Evolutionary conservation across 2,329 filamentous ascomycete genomes (phyloP).

Genomic region (Chrysosphaeria jannelii): DNA sequence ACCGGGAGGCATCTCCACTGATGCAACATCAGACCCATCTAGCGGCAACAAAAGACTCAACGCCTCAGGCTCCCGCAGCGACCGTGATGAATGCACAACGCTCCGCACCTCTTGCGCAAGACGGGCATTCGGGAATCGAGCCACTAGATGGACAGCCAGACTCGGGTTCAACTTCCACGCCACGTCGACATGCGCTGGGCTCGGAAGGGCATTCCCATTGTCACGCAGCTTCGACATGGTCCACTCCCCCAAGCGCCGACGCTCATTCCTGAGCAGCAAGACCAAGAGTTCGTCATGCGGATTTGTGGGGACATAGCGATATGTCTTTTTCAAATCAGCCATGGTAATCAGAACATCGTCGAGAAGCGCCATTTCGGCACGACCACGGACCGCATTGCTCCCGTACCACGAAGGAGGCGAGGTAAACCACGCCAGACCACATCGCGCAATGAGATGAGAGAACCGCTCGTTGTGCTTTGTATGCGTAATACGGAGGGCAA

Average conservation of each 20-base stretch:
- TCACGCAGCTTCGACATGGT: slow-evolving; percentile 50
- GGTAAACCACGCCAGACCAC: slow-evolving; percentile 68
- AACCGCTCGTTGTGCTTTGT: no score
- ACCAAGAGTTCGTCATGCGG: slow-evolving; percentile 66
- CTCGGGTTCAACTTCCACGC: slow-evolving; percentile 71
- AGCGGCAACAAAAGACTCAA: slow-evolving; percentile 56
- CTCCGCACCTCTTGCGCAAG: slow-evolving; percentile 52
- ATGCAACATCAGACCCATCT: slow-evolving; percentile 28
- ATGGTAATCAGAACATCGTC: slow-evolving; percentile 53
- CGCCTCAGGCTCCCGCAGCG: slow-evolving; percentile 51
- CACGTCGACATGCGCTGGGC: slow-evolving; percentile 24
- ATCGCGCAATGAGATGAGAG: slow-evolving; percentile 32
- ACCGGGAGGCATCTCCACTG: slow-evolving; percentile 6
- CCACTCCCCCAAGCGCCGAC: slow-evolving; percentile 65
- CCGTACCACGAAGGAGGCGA: slow-evolving; percentile 74
- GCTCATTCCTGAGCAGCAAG: slow-evolving; percentile 57
- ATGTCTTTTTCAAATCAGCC: slow-evolving; percentile 39
- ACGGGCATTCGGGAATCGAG: slow-evolving; percentile 47
- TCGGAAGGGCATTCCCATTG: slow-evolving; percentile 10
- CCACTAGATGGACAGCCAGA: slow-evolving; percentile 59
- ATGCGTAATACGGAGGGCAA: slow-evolving; percentile 53
- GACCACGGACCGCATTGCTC: slow-evolving; percentile 74
- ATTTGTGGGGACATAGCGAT: no score
- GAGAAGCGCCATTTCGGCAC: slow-evolving; percentile 65
- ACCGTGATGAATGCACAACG: no score